Evolutionary conservation across 257 asterid genomes (phyloP).

Genomic region (Nicotiana otophora): DNA sequence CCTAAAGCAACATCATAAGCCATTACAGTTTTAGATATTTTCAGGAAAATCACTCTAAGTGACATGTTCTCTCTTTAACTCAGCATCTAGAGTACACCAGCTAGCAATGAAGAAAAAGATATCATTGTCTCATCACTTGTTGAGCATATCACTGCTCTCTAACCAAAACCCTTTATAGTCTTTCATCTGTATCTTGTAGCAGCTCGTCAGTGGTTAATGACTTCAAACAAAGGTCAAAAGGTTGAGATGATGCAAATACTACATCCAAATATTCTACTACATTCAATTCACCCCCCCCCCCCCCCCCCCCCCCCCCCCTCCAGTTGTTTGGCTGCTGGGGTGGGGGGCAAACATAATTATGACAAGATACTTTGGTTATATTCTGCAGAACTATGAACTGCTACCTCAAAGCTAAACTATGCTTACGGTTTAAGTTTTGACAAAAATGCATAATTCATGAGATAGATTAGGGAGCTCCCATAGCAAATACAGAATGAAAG

Average conservation of each 20-base stretch:
- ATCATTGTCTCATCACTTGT: neutral
- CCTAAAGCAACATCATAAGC: constrained; percentile 31
- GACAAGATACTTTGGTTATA: too few species aligned
- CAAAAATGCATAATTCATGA: too few species aligned
- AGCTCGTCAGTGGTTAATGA: neutral
- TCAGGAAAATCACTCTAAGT: neutral
- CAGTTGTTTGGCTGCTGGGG: too few species aligned
- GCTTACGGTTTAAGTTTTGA: too few species aligned
- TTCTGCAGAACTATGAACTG: too few species aligned
- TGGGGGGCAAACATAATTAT: too few species aligned
- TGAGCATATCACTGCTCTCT: neutral
- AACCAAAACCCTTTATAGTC: neutral
- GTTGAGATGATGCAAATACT: neutral
- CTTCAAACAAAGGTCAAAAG: neutral
- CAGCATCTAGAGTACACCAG: neutral
- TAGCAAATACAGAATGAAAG: neutral
- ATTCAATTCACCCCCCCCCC: too few species aligned
- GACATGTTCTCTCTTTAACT: neutral
- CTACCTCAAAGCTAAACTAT: too few species aligned
- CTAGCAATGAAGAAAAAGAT: neutral
- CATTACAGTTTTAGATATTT: neutral
- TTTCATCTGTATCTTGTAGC: neutral
- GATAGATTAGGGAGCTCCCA: neutral
- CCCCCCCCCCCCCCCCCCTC: too few species aligned
- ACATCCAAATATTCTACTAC: too few species aligned